Conservation (phyloP, 2,329 filamentous ascomycete species). For the Phoma sp. region DNA sequence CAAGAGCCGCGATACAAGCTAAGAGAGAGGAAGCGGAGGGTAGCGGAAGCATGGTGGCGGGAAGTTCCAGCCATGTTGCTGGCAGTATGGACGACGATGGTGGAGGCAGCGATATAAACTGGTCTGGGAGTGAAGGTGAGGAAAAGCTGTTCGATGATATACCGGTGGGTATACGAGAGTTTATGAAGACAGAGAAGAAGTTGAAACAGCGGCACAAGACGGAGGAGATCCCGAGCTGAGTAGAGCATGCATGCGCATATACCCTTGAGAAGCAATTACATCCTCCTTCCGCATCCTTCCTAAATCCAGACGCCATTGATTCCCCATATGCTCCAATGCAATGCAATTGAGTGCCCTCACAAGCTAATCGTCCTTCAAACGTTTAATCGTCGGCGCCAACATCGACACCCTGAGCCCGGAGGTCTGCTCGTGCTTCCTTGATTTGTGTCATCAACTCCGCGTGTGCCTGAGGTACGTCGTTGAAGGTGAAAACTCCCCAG, state of each 20-base stretch:
- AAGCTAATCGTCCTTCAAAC: background rate
- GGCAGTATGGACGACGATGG: constrained; percentile 81
- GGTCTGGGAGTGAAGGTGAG: constrained; percentile 57
- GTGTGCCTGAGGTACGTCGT: constrained; percentile 91
- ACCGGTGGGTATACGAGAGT: constrained; percentile 91
- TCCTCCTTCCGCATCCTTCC: constrained; percentile 6
- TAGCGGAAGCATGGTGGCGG: constrained; percentile 46
- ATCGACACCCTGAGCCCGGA: constrained; percentile 77
- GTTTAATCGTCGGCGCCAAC: constrained; percentile 64
- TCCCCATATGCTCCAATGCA: constrained; percentile 11
- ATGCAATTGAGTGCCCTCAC: constrained; percentile 11
- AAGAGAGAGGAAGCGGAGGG: constrained; percentile 36
- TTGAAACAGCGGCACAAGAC: constrained; percentile 76
- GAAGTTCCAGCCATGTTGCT: constrained; percentile 58
- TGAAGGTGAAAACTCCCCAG: constrained; percentile 92
- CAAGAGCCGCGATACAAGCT: constrained; percentile 61
- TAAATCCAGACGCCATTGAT: constrained; percentile 10
- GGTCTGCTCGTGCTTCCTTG: constrained; percentile 74
- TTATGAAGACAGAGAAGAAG: constrained; percentile 96
- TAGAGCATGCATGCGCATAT: constrained; percentile 19
- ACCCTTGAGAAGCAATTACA: constrained; percentile 17
- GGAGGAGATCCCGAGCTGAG: constrained; percentile 55
- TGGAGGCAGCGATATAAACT: constrained; percentile 75
- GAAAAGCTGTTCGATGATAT: constrained; percentile 79
- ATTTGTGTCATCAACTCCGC: constrained; percentile 89